phyloP scores from a whole-genome alignment of 768 basidiomycete genomes.

The Dacryopinax primogenitus region DNA sequence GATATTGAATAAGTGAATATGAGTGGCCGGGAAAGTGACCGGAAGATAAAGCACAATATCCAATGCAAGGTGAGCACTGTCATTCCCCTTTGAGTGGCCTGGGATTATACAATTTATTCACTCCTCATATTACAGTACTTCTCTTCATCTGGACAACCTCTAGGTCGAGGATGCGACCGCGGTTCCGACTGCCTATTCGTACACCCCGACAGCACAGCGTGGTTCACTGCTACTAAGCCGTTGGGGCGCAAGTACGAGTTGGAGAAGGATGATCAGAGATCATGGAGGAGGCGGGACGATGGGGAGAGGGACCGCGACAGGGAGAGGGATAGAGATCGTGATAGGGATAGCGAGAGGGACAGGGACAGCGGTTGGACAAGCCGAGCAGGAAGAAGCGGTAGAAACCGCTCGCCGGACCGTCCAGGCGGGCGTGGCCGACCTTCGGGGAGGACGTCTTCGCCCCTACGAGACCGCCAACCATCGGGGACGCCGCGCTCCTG shows the following conservation, averaged over 20 bases:
- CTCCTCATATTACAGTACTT: background rate
- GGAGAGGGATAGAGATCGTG: background rate
- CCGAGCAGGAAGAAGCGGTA: background rate
- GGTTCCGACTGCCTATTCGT: background rate
- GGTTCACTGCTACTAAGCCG: background rate
- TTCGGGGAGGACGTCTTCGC: no score
- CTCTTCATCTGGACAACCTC: background rate
- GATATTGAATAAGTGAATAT: no score
- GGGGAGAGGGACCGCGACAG: background rate
- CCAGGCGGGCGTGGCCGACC: no score
- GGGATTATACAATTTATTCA: no score
- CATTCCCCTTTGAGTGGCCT: background rate
- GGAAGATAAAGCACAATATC: background rate
- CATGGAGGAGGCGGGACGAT: background rate
- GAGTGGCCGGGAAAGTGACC: no score
- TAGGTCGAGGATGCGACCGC: background rate
- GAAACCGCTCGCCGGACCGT: no score
- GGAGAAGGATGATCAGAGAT: background rate
- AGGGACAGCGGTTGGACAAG: background rate
- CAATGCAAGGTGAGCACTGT: background rate
- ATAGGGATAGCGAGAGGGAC: background rate
- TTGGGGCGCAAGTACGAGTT: background rate
- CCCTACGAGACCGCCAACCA: background rate
- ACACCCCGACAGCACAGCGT: background rate
- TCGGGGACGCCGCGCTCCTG: background rate